phyloP scores from a whole-genome alignment of 1,284 basidiomycete species.

The Melampsora occidentalis region DNA sequence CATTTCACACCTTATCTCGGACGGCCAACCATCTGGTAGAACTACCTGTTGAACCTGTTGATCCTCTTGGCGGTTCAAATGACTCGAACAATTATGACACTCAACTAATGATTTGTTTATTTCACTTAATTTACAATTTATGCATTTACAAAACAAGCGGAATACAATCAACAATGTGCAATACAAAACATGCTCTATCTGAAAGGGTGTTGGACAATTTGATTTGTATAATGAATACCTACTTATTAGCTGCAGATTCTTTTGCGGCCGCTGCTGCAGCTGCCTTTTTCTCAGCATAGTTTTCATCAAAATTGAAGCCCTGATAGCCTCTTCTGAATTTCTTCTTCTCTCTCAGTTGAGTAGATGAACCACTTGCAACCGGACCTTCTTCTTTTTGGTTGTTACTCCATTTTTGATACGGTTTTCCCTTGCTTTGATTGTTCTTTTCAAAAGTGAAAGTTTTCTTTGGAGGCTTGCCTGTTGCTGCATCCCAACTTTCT shows the following conservation, averaged over 20 bases:
- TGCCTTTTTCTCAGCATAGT: neutral
- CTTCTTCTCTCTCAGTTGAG: too few species aligned
- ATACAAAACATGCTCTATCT: neutral
- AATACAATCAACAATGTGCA: neutral
- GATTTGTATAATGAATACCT: too few species aligned
- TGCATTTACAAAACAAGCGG: neutral
- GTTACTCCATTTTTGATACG: neutral
- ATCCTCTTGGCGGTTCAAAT: neutral
- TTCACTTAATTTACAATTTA: too few species aligned
- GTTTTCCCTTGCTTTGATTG: neutral
- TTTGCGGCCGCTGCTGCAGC: too few species aligned
- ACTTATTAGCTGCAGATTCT: too few species aligned
- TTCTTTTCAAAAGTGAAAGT: neutral
- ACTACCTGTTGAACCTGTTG: too few species aligned
- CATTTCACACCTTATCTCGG: neutral
- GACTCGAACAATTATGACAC: neutral
- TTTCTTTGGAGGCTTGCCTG: neutral
- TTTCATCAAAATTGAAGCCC: neutral
- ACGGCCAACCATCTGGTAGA: too few species aligned
- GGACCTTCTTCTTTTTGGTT: neutral
- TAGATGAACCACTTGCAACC: too few species aligned
- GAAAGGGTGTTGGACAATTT: too few species aligned
- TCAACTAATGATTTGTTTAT: neutral
- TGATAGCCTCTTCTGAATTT: too few species aligned
- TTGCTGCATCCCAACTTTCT: neutral